Percentiles rank a stretch among this genome's conserved stretches.
These are phyloP conservation scores for Russula brevipes DNA, from an alignment of 768 basidiomycete species.

Conservation along the genomic window DNA sequence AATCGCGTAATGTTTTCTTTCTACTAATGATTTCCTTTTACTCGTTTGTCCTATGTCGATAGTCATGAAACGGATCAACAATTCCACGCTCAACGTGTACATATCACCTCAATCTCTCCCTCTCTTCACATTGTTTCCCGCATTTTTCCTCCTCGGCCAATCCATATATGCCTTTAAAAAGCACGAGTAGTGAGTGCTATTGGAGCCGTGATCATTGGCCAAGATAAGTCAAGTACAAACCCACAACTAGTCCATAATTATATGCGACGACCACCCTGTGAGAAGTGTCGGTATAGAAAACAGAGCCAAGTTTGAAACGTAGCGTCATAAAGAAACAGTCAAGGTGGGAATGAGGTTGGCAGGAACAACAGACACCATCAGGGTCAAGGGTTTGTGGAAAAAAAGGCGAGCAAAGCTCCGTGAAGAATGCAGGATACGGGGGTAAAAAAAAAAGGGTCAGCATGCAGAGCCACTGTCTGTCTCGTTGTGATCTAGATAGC, in stretches of 20 bases:
- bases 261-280: conserved; percentile 16
- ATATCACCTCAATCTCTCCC: conserved; percentile 2
- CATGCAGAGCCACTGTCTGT: conserved; percentile 13
- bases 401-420: background rate
- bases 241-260: conserved; percentile 27
- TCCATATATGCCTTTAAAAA: background rate
- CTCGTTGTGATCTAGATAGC: conserved; percentile 18
- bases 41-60: conserved; percentile 3
- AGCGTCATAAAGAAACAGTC: background rate
- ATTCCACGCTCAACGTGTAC: conserved; percentile 6
- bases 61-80: background rate
- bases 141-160: background rate
- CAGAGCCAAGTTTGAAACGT: background rate
- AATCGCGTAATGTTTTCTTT: background rate
- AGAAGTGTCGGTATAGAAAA: background rate
- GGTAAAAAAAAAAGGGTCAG: conserved; percentile 11
- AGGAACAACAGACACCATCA: background rate
- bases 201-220: conserved; percentile 4
- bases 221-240: conserved; percentile 21
- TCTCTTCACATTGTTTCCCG: background rate
- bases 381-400: background rate
- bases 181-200: background rate
- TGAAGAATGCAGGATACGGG: background rate
- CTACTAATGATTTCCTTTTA: background rate
- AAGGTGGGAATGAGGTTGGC: background rate